A percentile compares a stretch with the other conserved stretches of the same genome.
Conservation (phyloP, 345 rosid species). For the Corchorus olitorius region DNA sequence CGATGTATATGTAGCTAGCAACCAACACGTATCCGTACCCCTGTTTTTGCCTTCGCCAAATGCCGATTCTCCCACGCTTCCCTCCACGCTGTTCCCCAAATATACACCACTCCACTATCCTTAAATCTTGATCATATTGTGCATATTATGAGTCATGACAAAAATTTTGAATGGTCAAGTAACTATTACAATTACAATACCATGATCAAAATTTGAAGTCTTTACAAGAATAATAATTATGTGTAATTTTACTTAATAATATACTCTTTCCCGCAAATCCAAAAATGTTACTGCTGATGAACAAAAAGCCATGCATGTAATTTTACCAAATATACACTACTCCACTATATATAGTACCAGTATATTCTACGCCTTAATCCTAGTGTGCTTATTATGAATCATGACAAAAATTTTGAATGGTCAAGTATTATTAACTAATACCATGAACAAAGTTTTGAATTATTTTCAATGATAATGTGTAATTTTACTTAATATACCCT, state of each 20-base stretch:
- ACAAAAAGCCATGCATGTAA: too few relatives aligned
- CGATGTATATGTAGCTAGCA: not conserved
- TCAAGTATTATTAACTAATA: too few relatives aligned
- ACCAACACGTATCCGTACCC: not conserved
- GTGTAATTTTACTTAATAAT: too few relatives aligned
- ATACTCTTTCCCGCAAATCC: too few relatives aligned
- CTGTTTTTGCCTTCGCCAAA: not conserved
- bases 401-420: not conserved
- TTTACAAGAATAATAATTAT: too few relatives aligned
- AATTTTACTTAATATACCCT: not conserved
- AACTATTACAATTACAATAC: not conserved
- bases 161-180: too few relatives aligned
- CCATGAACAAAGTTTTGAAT: too few relatives aligned
- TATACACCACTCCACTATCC: not conserved
- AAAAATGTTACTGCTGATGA: too few relatives aligned
- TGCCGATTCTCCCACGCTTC: slow-evolving; percentile 4
- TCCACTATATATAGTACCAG: not conserved
- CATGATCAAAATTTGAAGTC: not conserved
- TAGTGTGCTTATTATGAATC: not conserved
- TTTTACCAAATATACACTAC: too few relatives aligned
- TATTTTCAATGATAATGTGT: too few relatives aligned
- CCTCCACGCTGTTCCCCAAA: slow-evolving; percentile 9
- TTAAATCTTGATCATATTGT: not conserved
- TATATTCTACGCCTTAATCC: too few relatives aligned
- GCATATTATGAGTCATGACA: not conserved